Evolutionary conservation across 176 grass and related monocot species (phyloP).

Genomic region (Otatea glauca): DNA sequence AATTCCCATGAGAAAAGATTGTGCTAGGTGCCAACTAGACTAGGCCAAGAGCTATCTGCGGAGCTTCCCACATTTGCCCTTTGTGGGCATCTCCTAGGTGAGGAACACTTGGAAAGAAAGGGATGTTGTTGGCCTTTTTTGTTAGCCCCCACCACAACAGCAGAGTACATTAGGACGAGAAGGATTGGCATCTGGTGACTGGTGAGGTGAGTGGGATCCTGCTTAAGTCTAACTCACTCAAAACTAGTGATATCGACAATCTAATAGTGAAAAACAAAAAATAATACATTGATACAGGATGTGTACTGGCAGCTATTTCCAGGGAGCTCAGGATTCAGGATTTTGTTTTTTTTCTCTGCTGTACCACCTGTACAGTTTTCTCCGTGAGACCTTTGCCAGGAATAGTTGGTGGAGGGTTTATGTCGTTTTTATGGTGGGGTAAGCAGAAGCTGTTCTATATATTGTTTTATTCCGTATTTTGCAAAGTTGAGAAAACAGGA

Average conservation of each 20-base stretch:
- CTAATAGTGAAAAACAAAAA: conserved; percentile 1
- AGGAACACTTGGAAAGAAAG: conserved; percentile 36
- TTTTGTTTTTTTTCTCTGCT: background rate
- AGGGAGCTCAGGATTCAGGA: conserved; percentile 13
- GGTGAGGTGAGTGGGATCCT: conserved; percentile 28
- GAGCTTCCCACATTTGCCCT: conserved; percentile 28
- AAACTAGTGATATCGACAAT: conserved; percentile 42
- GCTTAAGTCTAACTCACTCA: conserved; percentile 13
- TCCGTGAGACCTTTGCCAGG: background rate
- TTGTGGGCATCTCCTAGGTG: conserved; percentile 42
- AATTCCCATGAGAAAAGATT: conserved; percentile 10
- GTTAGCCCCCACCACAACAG: conserved; percentile 40
- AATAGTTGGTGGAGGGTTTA: background rate
- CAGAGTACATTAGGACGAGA: conserved; percentile 36
- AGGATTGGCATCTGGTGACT: conserved; percentile 4
- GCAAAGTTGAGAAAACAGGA: background rate
- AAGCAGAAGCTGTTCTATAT: background rate
- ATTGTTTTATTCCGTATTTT: conserved; percentile 10
- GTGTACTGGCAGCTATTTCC: conserved; percentile 27
- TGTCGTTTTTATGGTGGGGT: background rate
- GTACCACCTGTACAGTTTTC: conserved; percentile 26
- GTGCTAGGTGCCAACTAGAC: background rate
- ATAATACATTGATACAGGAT: conserved; percentile 19
- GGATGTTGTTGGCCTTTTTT: conserved; percentile 22
- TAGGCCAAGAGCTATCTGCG: conserved; percentile 15